These are phyloP conservation scores for Astrephomene gubernaculifera DNA, from an alignment of 139 green algal species.

Conservation along the genomic window DNA sequence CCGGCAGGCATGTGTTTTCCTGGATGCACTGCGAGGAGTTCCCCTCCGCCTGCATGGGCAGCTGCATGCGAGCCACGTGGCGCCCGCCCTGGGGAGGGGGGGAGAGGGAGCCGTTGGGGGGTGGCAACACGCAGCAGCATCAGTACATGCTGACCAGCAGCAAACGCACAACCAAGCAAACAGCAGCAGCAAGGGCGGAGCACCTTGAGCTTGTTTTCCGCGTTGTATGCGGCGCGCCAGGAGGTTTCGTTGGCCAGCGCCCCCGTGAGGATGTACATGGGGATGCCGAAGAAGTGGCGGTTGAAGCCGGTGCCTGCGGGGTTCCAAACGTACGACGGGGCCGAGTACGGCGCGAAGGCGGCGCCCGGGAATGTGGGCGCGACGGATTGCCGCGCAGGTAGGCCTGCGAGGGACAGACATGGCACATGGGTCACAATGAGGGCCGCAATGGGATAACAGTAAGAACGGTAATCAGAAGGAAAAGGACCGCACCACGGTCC, in stretches of 20 bases:
- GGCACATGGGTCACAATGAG: too few species aligned
- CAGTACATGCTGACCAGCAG: too few species aligned
- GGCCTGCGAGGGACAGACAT: neutral
- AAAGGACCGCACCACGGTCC: too few species aligned
- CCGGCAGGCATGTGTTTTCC: conserved; percentile 64
- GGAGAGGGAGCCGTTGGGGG: too few species aligned
- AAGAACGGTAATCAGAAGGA: too few species aligned
- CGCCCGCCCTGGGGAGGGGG: conserved; percentile 21
- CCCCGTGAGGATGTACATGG: conserved; percentile 21
- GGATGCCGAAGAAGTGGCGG: conserved; percentile 13
- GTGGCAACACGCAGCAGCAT: too few species aligned
- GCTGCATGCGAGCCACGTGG: conserved; percentile 62
- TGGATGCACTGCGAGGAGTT: conserved; percentile 70
- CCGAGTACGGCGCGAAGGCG: conserved; percentile 12
- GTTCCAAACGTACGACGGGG: conserved; percentile 25
- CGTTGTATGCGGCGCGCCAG: conserved; percentile 61
- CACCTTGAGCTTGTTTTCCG: neutral
- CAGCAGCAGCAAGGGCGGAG: too few species aligned
- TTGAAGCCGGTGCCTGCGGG: neutral
- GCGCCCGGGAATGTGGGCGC: conserved; percentile 1
- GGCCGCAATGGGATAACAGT: too few species aligned
- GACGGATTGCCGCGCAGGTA: neutral
- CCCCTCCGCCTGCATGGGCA: conserved; percentile 60
- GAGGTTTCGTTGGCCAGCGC: conserved; percentile 34
- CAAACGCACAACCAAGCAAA: too few species aligned